Conservation (phyloP, 257 asterid species). For the Fraxinus cuspidata region DNA sequence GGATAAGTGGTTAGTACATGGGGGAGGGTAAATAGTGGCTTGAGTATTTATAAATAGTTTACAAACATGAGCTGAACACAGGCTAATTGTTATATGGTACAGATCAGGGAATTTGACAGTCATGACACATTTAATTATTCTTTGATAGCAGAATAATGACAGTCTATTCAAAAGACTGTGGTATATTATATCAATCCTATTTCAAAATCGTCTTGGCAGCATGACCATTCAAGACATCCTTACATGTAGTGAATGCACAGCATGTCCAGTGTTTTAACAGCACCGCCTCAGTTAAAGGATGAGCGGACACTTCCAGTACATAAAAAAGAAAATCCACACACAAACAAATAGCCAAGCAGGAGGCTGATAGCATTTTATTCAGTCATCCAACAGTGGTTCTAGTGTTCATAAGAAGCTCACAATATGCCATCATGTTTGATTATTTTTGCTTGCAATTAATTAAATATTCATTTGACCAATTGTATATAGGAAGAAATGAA, state of each 20-base stretch:
- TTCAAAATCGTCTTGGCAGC: not conserved
- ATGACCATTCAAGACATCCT: not conserved
- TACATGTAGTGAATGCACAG: not conserved
- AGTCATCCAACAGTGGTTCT: not conserved
- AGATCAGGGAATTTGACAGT: not conserved
- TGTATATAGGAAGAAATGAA: not conserved
- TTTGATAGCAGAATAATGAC: not conserved
- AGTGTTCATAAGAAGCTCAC: not conserved
- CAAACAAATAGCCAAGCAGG: not conserved
- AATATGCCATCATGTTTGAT: not conserved
- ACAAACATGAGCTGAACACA: too few species aligned
- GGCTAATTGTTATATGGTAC: not conserved
- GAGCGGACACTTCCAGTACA: not conserved
- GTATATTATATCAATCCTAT: not conserved
- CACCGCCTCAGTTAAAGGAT: not conserved
- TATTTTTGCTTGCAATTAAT: not conserved
- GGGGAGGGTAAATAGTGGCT: too few species aligned
- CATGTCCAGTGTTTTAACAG: not conserved
- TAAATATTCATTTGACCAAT: not conserved
- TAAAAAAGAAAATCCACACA: not conserved
- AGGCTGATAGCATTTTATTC: not conserved
- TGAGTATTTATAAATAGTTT: too few species aligned
- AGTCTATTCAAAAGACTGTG: not conserved
- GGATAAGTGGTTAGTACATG: too few species aligned
- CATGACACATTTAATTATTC: not conserved